A percentile compares a stretch with the other conserved stretches of the same genome.
phyloP scores from a whole-genome alignment of 192 early-diverging fungal genomes.

The Thamnidium elegans region DNA sequence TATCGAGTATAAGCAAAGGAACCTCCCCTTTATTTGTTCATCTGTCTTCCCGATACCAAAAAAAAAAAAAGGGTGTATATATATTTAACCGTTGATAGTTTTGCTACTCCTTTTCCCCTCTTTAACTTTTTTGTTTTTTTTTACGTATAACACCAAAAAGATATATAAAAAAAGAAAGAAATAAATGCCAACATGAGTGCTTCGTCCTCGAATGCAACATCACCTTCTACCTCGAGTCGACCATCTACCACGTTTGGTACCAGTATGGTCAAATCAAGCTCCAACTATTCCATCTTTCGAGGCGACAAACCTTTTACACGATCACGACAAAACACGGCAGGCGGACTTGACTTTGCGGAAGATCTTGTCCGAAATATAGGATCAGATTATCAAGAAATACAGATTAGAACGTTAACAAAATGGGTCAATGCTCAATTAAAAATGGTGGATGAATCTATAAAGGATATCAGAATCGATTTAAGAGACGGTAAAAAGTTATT shows the following conservation, averaged over 20 bases:
- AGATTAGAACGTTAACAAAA: constrained; percentile 51
- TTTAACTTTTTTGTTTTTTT: no score
- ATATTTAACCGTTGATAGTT: neutral
- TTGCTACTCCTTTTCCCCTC: neutral
- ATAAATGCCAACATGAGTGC: constrained; percentile 12
- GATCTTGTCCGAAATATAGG: constrained; percentile 45
- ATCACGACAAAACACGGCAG: constrained; percentile 8
- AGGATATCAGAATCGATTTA: constrained; percentile 57
- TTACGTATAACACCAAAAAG: no score
- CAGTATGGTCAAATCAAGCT: constrained; percentile 17
- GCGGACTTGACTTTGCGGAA: constrained; percentile 14
- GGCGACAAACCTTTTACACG: neutral
- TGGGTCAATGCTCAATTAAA: constrained; percentile 61
- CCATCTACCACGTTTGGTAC: neutral
- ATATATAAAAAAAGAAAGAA: neutral
- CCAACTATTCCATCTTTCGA: constrained; percentile 19
- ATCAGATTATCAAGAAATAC: constrained; percentile 47
- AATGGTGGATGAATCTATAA: constrained; percentile 40
- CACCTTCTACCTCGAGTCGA: constrained; percentile 3
- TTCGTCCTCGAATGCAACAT: constrained; percentile 8
- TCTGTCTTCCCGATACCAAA: no score
- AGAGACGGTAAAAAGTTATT: constrained; percentile 68
- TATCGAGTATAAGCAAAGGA: neutral
- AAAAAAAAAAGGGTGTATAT: no score
- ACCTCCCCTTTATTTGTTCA: no score